Evolutionary conservation across 148 eudicot species (phyloP).

Genomic region (Fagopyrum tataricum): DNA sequence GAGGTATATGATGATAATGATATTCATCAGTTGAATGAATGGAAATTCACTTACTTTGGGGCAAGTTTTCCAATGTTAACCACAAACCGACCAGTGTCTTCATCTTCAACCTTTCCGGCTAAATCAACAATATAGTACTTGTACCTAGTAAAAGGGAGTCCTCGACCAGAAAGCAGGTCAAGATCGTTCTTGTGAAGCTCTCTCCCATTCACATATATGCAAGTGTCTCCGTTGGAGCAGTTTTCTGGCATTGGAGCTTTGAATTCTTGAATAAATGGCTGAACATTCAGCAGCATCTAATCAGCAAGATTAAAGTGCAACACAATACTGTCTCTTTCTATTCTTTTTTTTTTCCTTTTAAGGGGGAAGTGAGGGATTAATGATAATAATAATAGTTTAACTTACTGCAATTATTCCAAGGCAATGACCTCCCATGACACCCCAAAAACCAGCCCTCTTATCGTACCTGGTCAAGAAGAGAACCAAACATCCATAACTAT

Average conservation of each 20-base stretch:
- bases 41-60: constrained; percentile 62
- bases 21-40: background rate
- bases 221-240: constrained; percentile 66
- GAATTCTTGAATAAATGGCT: constrained; percentile 83
- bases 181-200: constrained; percentile 73
- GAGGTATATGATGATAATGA: background rate
- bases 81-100: constrained; percentile 51
- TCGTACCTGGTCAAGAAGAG: constrained; percentile 56
- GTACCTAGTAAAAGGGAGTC: constrained; percentile 50
- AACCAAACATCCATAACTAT: background rate
- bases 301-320: background rate
- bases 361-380: background rate
- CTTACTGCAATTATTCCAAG: constrained; percentile 76
- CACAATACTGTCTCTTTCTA: background rate
- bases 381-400: constrained; percentile 10
- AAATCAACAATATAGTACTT: constrained; percentile 53
- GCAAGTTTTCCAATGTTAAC: constrained; percentile 83
- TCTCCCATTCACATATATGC: constrained; percentile 68
- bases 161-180: constrained; percentile 56
- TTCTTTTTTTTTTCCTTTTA: background rate
- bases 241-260: constrained; percentile 47
- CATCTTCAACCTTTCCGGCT: constrained; percentile 64
- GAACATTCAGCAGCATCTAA: constrained; percentile 20
- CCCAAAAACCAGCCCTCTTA: constrained; percentile 85
- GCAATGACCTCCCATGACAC: constrained; percentile 76